Base-by-base conservation (phyloP, 2,329 filamentous ascomycete species). In the Fusarium xylarioides region DNA sequence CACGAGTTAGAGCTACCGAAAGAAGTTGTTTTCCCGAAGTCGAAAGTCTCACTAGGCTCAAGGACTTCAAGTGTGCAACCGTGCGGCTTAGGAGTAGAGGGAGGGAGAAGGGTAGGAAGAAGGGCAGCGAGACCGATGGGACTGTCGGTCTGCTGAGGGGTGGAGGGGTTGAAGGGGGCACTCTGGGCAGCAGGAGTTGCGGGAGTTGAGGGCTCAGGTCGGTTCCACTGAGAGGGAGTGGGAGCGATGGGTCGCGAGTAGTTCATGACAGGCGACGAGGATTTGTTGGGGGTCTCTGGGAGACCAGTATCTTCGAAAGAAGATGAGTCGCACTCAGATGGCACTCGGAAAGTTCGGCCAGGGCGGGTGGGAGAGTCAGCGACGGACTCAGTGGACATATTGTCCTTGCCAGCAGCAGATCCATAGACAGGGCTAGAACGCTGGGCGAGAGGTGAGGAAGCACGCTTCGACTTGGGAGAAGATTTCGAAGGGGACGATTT, bases 21-120 rank as follows among this genome's bases (percentile, higher is more conserved):
- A 3, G 79, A 68, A 23, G 80, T 79, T n/a, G 63, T 63, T 1
- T 66, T 71, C 16, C 75, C 79, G 70, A 81, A 81, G 38, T 79
- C 62, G 35, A 82, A 77, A 14, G 71, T 54, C 30, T 35, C 30
- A 52, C 30, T 52, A 35, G 49, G 44, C 44, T 47, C 44, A 47
- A 47, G 49, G 49, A 15, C 49, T 35, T 52, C 49, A 23, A 54
- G 50, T 18, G 14, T 54, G 19, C 50, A 40, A 28, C 34, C 50
- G 15, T 21, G 50, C 11, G 50, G 30, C 49, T 52, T 34, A 16
- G 50, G 34, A 9, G 50, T 40, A 5, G 34, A 16, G 23, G 50
- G 19, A 38, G 34, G 34, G 11, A 77, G 76, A 4, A 76, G 73
- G 19, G 67, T 52, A 23, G 73, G 70, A 32, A 57, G 64, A 9